Evolutionary conservation across 2,329 filamentous ascomycete genomes (phyloP), one percentile per base, ranked within the genome.

Genomic region (Diplodia scrobiculata): DNA sequence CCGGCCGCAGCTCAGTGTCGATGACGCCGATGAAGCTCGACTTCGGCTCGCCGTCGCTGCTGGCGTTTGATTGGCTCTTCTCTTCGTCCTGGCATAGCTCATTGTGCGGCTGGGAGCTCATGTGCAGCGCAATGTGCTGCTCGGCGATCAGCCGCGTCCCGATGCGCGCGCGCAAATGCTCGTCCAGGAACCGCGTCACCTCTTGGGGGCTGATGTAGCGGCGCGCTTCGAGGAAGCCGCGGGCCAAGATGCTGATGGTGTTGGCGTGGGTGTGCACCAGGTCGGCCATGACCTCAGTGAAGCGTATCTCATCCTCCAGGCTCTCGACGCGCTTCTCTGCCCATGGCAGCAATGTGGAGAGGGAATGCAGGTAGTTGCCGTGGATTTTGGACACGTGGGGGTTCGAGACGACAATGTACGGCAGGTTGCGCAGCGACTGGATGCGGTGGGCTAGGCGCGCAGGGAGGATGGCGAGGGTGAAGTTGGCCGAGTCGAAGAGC

Each of bases 401-500:
- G 76, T 99, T 98, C n/a, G 94, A 93, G 29, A 99, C 95, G 65
- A 99, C 94, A 70, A 99, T 98, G 78, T 94, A 99, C 0, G 95
- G 95, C 9, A 99, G 86, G 75, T 96, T 97, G 69, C 93, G 89
- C 19, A 99, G 83, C 51, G 92, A 92, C 77, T 97, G 91, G 70
- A 99, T 96, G 66, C 95, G 91, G 76, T 96, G 92, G 29, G 95
- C 95, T 29, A 99, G 88, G 45, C 95, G 91, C 59, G 95, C 91
- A 14, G 95, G 95, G 10, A 98, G 88, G 63, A 97, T 90, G 32
- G 89, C 91, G 70, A 98, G 89, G 13, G 95, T 96, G 80, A 98
- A 98, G 81, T 97, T 97, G 69, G 95, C 95, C 1, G 93, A 97
- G 45, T 89, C 87, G 72, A 97, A 87, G 66, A 99, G 86, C 25